Evolutionary conservation across 2,329 filamentous ascomycete genomes (phyloP), one percentile per base, ranked within the genome.

Genomic region (Calonectria crousiana): DNA sequence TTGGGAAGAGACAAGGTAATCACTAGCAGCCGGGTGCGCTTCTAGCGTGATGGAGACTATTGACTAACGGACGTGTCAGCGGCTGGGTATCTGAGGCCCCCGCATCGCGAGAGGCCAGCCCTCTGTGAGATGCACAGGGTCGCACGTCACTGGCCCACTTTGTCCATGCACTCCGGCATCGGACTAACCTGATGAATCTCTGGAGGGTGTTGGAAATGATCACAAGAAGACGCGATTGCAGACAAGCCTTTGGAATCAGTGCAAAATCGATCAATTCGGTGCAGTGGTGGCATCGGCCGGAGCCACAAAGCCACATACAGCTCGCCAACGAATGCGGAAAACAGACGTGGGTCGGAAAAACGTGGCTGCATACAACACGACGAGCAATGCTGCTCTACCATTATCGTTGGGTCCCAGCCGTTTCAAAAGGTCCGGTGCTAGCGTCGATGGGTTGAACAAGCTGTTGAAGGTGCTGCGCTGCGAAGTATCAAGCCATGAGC

Each of bases 351-450:
- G 34, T 38, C 34, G 14, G 4, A 6, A 28, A 41, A 62, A 41
- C 56, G 56, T 62, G 56, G 56, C 56, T 62, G 56, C 14, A 62
- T 62, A 36, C 56, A 41, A 41, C n/a, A 62, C n/a, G 56, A 28
- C 38, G 23, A 41, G 23, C 20, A 62, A 34, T 16, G 34, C 13
- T 16, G 6, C 8, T 16, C 36, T 60, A 18, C 2, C 14, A 30
- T n/a, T 28, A 41, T 14, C 6, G 38, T 38, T 38, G 56, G 36
- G 34, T 18, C 23, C 23, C 20, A 20, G 23, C 26, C 13, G 23
- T 60, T 34, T 38, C n/a, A 60, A n/a, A 26, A 38, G n/a, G 20
- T 6, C 56, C 20, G n/a, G 16, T 32, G 16, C n/a, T 26, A 60
- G 23, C 32, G 26, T 16, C 26, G 23, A 23, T 34, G n/a, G 6